Evolutionary conservation across 495 filamentous ascomycete species (phyloP), one percentile per base, ranked within the genome.

Genomic region (Aspergillus steynii): DNA sequence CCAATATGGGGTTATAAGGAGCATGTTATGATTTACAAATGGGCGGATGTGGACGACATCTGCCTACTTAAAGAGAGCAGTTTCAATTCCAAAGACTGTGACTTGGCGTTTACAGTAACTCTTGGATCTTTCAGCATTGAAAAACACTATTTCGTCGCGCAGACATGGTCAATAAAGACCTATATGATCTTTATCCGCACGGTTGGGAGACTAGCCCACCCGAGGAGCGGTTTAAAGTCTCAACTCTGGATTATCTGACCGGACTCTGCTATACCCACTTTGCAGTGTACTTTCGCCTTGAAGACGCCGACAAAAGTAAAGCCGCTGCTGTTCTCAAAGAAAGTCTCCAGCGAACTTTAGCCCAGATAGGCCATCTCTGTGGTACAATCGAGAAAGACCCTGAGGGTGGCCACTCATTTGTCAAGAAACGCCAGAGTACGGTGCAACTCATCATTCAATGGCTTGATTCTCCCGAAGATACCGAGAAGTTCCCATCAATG

Each of bases 341-440:
- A 20, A 73, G 73, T 32, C 74, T 81, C 27, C 70, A 77, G 55
- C 55, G 59, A 15, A 77, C 75, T 2, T 65, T 82, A 9, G 63
- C 61, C 47, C 76, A 82, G 53, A 59, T 61, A 25, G 61, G 77
- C 12, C 77, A 82, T 59, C 57, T 80, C 15, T 70, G 71, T 12
- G 76, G 78, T 15, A 77, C 67, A 5, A 73, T 82, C 45, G 75
- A 80, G 56, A 72, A 74, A 55, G 61, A 70, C 10, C 27, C 67
- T 7, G 61, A 59, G 6, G 72, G 71, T 28, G 69, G 71, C 46
- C 65, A 74, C 47, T 74, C 66, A 0, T 78, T 78, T 54, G 66
- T 76, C 51, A 81, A 79, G 62, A 74, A 65, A 56, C 63, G 64
- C 47, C 66, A 79, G 31, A 71, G 70, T 60, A 75, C 72, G 0